Base-by-base conservation (phyloP, 805 yeast genomes). In the Yarrowia phangngaensis region DNA sequence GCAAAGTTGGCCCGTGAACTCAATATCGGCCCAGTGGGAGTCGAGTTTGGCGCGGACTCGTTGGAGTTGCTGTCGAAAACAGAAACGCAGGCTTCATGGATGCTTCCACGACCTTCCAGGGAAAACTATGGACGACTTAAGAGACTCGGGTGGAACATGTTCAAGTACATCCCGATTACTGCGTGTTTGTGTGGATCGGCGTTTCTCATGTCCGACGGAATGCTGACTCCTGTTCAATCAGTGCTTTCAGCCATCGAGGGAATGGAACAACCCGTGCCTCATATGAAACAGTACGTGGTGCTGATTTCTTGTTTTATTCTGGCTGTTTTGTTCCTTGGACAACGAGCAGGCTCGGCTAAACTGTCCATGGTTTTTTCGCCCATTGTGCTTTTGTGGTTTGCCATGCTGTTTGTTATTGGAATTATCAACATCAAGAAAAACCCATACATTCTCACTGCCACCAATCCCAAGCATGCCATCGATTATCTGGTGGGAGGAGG, bases 161-260 rank as follows among this genome's bases (percentile, higher is more conserved):
- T 41, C 27, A 70, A 68, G 24, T 53, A 72, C 43, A 59, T 60
- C 15, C 57, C 68, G 1, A 70, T 55, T 6, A 16, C 50, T 4
- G 31, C 53, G 19, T 59, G 80, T 52, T 75, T 78, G 51, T 48
- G 75, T 29, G 82, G 82, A 2, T 75, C 81, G 55, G 66, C 79
- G 0, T 64, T 78, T 55, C 78, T 78, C 15, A 62, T 78, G 28
- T 73, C 79, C 4, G 82, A 78, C 60, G 82, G 82, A 4, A 63
- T 78, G 51, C 65, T 78, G 52, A 78, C 83, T 2, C 84, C 84
- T 20, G 78, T 82, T 1, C 76, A 81, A 8, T 77, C 82, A 1
- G 79, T 78, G 2, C 66, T 78, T 38, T 70, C 76, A 46, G 80
- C 82, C 1, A 63, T 78, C 26, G 73, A 70, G 2, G 84, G 84